Evolutionary conservation across 106 monocot species (phyloP).

Genomic region (Apostasia shenzhenica): DNA sequence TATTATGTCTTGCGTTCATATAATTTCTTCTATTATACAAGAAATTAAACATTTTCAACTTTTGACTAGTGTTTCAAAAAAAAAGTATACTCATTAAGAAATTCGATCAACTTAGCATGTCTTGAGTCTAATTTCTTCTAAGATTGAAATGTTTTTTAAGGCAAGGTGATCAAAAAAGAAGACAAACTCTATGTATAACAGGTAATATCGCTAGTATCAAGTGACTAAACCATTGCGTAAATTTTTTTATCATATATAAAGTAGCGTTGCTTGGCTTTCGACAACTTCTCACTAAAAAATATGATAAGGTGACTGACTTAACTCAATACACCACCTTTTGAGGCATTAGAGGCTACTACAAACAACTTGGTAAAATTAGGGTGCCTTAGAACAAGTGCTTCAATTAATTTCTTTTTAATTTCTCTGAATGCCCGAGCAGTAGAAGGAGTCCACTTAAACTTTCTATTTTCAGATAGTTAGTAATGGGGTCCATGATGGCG

Average conservation of each 20-base stretch:
- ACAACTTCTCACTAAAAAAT: too few relatives aligned
- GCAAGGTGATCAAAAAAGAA: neutral
- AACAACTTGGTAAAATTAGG: neutral
- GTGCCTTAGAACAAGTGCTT: too few relatives aligned
- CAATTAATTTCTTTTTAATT: neutral
- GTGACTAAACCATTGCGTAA: neutral
- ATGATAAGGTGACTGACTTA: too few relatives aligned
- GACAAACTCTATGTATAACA: neutral
- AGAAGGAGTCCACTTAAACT: neutral
- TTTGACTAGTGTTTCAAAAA: too few relatives aligned
- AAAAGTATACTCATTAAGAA: too few relatives aligned
- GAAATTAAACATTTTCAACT: too few relatives aligned
- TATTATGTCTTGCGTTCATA: too few relatives aligned
- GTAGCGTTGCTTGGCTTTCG: neutral
- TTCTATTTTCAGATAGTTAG: neutral
- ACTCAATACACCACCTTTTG: too few relatives aligned
- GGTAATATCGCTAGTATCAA: neutral
- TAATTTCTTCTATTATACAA: too few relatives aligned
- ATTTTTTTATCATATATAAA: neutral
- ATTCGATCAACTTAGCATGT: too few relatives aligned
- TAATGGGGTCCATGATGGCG: neutral
- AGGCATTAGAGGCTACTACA: neutral
- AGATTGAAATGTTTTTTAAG: neutral
- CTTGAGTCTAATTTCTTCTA: neutral
- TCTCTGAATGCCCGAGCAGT: neutral